Evolutionary conservation across 805 yeast species (phyloP).

Genomic region (Lipomyces japonicus): DNA sequence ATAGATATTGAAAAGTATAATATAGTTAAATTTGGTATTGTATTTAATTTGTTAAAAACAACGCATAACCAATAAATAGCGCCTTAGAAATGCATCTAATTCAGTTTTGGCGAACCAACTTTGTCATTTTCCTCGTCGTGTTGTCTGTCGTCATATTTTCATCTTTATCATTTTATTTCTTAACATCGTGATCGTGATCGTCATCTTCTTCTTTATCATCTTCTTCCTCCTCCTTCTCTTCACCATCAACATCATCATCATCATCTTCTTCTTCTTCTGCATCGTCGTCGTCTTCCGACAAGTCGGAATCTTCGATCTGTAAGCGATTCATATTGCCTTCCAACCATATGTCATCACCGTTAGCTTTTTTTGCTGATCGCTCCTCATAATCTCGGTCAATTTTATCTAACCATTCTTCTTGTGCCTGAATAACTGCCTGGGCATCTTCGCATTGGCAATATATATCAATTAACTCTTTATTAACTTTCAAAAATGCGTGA

Average conservation of each 20-base stretch:
- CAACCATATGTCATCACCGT: constrained; percentile 65
- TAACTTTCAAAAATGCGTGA: constrained; percentile 74
- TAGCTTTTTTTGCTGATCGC: constrained; percentile 48
- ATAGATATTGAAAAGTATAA: neutral
- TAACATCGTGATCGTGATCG: constrained; percentile 1
- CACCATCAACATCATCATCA: constrained; percentile 32
- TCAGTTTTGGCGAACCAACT: too few species aligned
- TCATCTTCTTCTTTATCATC: constrained; percentile 1
- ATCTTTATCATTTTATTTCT: too few species aligned
- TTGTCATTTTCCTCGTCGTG: too few species aligned
- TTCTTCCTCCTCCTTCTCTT: constrained; percentile 29
- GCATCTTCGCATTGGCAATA: constrained; percentile 80
- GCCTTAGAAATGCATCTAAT: too few species aligned
- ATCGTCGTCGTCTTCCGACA: constrained; percentile 32
- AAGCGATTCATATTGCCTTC: constrained; percentile 71
- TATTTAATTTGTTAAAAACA: neutral
- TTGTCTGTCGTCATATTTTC: too few species aligned
- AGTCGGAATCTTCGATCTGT: constrained; percentile 30
- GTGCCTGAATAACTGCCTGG: constrained; percentile 66
- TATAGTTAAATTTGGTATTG: neutral
- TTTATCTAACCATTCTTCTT: constrained; percentile 66
- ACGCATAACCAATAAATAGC: neutral
- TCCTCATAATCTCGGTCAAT: constrained; percentile 64
- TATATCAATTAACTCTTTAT: constrained; percentile 67
- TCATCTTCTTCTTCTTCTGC: constrained; percentile 35